Percentiles rank a stretch among this genome's conserved stretches.
These are phyloP conservation scores for Manihot esculenta DNA, from an alignment of 441 rosid species.

Conservation along the genomic window DNA sequence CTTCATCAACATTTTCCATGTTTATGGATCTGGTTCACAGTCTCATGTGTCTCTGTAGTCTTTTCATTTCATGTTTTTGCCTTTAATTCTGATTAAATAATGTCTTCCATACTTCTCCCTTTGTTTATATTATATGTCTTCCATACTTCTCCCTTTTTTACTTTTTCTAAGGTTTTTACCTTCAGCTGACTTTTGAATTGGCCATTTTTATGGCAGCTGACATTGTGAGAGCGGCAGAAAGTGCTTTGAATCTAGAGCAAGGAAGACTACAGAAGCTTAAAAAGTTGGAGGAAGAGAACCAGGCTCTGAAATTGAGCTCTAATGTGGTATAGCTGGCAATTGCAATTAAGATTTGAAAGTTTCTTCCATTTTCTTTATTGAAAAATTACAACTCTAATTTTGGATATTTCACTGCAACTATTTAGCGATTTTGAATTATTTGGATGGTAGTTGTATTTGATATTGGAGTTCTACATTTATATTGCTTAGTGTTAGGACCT, in stretches of 20 bases:
- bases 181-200: conserved; percentile 17
- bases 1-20: background rate
- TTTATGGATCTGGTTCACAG: background rate
- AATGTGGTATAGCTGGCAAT: conserved; percentile 46
- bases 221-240: conserved; percentile 59
- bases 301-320: conserved; percentile 41
- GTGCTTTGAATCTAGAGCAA: conserved; percentile 62
- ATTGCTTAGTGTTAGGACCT: background rate
- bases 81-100: conserved; percentile 4
- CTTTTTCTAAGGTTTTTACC: conserved; percentile 2
- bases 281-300: conserved; percentile 53
- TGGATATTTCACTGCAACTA: background rate
- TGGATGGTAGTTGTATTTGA: background rate
- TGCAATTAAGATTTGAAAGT: background rate
- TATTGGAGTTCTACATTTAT: background rate
- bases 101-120: too few species aligned
- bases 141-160: background rate
- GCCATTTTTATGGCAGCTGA: conserved; percentile 40
- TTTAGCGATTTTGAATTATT: background rate
- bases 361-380: background rate
- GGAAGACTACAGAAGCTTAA: conserved; percentile 59
- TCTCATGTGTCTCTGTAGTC: background rate
- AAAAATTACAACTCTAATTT: background rate
- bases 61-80: background rate
- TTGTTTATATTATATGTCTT: background rate